Evolutionary conservation across 2,329 filamentous ascomycete genomes (phyloP), one percentile per base, ranked within the genome.

Genomic region (Dactylellina haptotyla): DNA sequence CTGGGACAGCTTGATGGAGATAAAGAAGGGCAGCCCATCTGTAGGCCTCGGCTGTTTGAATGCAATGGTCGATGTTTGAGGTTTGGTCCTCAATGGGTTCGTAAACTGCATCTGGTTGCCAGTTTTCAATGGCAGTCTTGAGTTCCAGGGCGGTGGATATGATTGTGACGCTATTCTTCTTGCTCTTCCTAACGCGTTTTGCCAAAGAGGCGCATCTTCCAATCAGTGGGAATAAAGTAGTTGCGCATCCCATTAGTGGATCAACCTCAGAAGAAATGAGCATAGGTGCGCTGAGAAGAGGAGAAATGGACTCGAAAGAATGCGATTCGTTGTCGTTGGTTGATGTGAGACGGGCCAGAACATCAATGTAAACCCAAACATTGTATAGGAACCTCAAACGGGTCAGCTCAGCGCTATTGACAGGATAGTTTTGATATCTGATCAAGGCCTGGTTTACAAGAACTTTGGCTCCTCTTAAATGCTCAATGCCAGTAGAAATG

Each of bases 331-430:
- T 83, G 10, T 87, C 85, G 23, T 86, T 85, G 34, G 85, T 84
- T 2, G 88, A 88, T 0, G 88, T 90, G 53, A 91, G 81, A 12
- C 88, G 85, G 23, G 89, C 87, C 75, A 91, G 88, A 26, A 91
- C 89, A 78, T 90, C 88, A 85, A 90, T 89, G 77, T 91, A 91
- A 5, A 90, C 84, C 87, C 88, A 91, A 87, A 77, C 75, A 77
- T 90, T 90, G 80, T 87, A 89, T 16, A 91, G 82, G 76, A 91
- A 91, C 63, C 86, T 86, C 23, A 91, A 81, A 5, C 87, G 82
- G 39, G 83, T 81, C 10, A 86, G 79, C 46, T 87, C 84, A 23
- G 83, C 79, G 2, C 83, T 84, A n/a, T 77, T 78, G 30, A 82
- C 81, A 77, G 41, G 83, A 81, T 78, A 76, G 30, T 79, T 79